Conservation (phyloP, 768 basidiomycete genomes). For the Lyophyllum shimeji region DNA sequence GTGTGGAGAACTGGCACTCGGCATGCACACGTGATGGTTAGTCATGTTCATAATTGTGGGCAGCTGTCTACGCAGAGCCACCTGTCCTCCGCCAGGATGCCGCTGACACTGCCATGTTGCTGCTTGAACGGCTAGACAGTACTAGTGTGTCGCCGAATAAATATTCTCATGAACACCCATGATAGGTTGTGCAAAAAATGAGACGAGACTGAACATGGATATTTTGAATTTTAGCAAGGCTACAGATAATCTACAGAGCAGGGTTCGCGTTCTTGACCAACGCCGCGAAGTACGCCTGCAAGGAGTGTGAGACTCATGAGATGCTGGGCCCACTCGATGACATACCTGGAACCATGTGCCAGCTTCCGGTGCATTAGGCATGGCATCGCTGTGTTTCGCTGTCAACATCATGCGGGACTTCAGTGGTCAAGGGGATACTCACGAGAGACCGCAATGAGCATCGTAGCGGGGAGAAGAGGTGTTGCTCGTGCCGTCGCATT, state of each 20-base stretch:
- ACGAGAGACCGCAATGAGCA: constrained; percentile 47
- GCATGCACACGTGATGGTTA: constrained; percentile 5
- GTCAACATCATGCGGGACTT: constrained; percentile 3
- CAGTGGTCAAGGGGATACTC: constrained; percentile 20
- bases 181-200: not conserved
- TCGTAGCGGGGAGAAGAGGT: constrained; percentile 54
- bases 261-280: constrained; percentile 56
- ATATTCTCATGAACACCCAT: no score
- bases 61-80: not conserved
- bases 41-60: not conserved
- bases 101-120: not conserved
- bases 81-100: not conserved
- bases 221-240: not conserved
- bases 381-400: constrained; percentile 41
- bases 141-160: no score
- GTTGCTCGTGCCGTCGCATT: constrained; percentile 63
- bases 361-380: constrained; percentile 57
- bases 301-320: not conserved
- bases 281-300: constrained; percentile 53
- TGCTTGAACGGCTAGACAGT: no score
- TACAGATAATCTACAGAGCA: constrained; percentile 33
- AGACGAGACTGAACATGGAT: not conserved
- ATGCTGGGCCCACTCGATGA: not conserved
- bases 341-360: constrained; percentile 63
- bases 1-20: not conserved